Percentiles rank a stretch among this genome's conserved stretches.
Evolutionary conservation across 768 basidiomycete genomes (phyloP).

Genomic region (Suillus lakei): DNA sequence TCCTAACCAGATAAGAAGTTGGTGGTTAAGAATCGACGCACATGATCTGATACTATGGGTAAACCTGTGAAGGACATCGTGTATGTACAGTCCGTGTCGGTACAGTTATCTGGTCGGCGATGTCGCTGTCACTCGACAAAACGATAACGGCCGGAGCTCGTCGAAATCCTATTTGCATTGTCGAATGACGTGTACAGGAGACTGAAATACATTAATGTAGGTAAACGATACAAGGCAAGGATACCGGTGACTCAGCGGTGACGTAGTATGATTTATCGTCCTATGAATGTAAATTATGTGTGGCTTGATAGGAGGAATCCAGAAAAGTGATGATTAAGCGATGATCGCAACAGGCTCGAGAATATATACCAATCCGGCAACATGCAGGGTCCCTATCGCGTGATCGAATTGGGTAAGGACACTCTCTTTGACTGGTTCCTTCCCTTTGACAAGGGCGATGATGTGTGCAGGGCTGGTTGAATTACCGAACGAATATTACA

Average conservation of each 20-base stretch:
- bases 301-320: background rate
- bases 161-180: background rate
- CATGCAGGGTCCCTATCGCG: slow-evolving; percentile 27
- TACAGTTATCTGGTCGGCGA: background rate
- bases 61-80: background rate
- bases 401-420: slow-evolving; percentile 25
- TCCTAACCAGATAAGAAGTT: background rate
- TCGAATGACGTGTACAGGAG: background rate
- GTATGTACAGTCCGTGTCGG: background rate
- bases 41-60: background rate
- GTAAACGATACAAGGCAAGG: background rate
- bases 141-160: background rate
- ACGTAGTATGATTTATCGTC: background rate
- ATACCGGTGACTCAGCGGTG: background rate
- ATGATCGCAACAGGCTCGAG: background rate
- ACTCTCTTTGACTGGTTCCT: slow-evolving; percentile 34
- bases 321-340: background rate
- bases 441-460: slow-evolving; percentile 32
- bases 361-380: slow-evolving; percentile 1
- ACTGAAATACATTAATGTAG: background rate
- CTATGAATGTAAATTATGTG: slow-evolving; percentile 1
- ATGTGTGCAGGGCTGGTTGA: slow-evolving; percentile 25
- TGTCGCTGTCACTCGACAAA: background rate
- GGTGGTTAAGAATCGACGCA: background rate
- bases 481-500: slow-evolving; percentile 51